Conservation (phyloP, 495 filamentous ascomycete genomes). For the Diplogelasinospora grovesii region DNA sequence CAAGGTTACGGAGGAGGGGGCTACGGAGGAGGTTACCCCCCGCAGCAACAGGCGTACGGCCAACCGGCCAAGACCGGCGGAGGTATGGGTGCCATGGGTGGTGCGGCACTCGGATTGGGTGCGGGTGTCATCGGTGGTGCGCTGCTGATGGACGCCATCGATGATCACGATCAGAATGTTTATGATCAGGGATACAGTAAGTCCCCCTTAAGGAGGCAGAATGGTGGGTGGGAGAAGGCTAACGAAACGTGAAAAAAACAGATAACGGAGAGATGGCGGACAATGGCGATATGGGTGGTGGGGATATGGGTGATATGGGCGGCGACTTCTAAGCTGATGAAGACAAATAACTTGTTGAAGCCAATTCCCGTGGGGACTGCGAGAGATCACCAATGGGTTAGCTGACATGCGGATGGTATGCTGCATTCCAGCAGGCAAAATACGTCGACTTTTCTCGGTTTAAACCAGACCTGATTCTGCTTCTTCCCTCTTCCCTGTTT, state of each 20-base stretch:
- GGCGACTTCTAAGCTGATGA: constrained; percentile 46
- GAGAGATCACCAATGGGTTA: no score
- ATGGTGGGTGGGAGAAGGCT: no score
- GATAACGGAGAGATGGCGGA: constrained; percentile 25
- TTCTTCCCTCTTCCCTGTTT: no score
- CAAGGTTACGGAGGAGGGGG: constrained; percentile 27
- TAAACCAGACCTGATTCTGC: no score
- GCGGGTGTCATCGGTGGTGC: constrained; percentile 68
- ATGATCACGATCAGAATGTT: constrained; percentile 49
- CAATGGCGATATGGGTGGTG: constrained; percentile 31
- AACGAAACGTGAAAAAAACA: no score
- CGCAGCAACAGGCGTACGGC: constrained; percentile 11
- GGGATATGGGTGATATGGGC: constrained; percentile 26
- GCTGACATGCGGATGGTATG: no score
- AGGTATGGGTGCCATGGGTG: constrained; percentile 61
- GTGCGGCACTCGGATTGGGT: constrained; percentile 68
- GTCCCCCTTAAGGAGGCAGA: no score
- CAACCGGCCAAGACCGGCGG: constrained; percentile 23
- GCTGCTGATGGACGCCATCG: constrained; percentile 58
- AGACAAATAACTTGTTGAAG: no score
- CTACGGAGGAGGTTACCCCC: constrained; percentile 23
- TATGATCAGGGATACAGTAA: constrained; percentile 40
- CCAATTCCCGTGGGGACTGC: no score
- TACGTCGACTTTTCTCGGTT: no score
- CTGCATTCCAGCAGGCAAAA: no score